Conservation (phyloP, 164 flowering plant species). For the Kingdonia uniflora region DNA sequence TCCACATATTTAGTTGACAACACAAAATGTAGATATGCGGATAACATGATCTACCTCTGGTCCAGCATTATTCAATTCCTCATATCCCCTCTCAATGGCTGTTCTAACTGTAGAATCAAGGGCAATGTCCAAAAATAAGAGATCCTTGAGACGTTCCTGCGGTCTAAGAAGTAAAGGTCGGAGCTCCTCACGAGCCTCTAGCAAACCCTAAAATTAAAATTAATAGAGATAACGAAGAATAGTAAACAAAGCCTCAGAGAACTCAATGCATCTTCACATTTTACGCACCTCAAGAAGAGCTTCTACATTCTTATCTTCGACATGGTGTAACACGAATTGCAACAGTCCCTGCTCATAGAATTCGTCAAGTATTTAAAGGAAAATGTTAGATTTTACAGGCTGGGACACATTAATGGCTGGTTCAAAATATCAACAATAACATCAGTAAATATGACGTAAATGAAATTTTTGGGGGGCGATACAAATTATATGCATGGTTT, state of each 20-base stretch:
- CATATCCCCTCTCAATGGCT: conserved; percentile 87
- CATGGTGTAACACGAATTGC: conserved; percentile 56
- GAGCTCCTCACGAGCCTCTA: conserved; percentile 90
- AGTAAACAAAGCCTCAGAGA: not conserved
- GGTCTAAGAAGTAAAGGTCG: conserved; percentile 57
- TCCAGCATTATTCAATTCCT: conserved; percentile 66
- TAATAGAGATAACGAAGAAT: not conserved
- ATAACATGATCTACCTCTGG: conserved; percentile 56
- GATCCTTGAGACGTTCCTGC: conserved; percentile 73
- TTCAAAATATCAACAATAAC: too few species aligned
- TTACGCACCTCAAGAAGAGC: conserved; percentile 73
- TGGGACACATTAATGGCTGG: not conserved
- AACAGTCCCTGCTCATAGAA: conserved; percentile 54
- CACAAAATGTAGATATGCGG: not conserved
- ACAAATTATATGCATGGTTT: too few species aligned
- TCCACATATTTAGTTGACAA: too few species aligned
- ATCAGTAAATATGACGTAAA: too few species aligned
- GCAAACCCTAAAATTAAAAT: conserved; percentile 52
- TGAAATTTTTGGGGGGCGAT: too few species aligned
- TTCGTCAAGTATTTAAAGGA: conserved; percentile 3
- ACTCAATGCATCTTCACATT: conserved; percentile 1
- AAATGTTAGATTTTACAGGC: not conserved
- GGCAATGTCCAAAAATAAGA: conserved; percentile 87
- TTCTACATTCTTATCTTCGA: conserved; percentile 88
- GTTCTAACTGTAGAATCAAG: conserved; percentile 94